These are phyloP conservation scores for Trametes hirsuta DNA, from an alignment of 1,284 basidiomycete species.

Conservation along the genomic window DNA sequence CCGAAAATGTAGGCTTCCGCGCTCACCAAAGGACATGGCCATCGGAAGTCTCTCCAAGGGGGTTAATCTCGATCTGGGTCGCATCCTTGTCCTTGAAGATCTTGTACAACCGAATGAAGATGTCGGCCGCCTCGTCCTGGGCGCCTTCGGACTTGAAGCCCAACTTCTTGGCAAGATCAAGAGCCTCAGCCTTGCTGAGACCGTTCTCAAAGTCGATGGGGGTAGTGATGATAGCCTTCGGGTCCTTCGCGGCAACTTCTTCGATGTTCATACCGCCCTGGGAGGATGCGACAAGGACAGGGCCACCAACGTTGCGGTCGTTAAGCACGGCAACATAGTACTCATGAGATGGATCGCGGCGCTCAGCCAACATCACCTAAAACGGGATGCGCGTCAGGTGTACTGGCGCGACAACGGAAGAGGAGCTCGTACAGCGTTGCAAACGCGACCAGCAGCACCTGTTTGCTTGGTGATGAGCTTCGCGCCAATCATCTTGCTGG, in stretches of 20 bases:
- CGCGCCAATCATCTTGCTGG: constrained; percentile 92
- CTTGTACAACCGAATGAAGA: constrained; percentile 94
- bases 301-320: constrained; percentile 88
- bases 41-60: constrained; percentile 93
- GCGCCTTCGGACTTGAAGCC: constrained; percentile 82
- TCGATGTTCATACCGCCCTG: constrained; percentile 99
- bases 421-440: constrained; percentile 79
- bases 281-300: constrained; percentile 92
- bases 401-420: not conserved
- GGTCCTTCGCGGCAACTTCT: constrained; percentile 98
- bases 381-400: not conserved
- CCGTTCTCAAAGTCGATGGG: constrained; percentile 91
- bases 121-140: constrained; percentile 86
- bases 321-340: constrained; percentile 99
- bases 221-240: constrained; percentile 94
- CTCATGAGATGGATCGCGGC: constrained; percentile 92
- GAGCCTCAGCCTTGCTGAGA: constrained; percentile 73
- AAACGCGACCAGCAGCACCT: constrained; percentile 88
- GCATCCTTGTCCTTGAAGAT: constrained; percentile 99
- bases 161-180: constrained; percentile 86
- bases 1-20: not conserved
- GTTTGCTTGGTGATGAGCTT: constrained; percentile 99
- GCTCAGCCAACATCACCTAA: constrained; percentile 97
- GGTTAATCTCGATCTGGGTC: constrained; percentile 99
- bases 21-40: constrained; percentile 89